phyloP scores from a whole-genome alignment of 306 rosid genomes.

The Prunus padus region DNA sequence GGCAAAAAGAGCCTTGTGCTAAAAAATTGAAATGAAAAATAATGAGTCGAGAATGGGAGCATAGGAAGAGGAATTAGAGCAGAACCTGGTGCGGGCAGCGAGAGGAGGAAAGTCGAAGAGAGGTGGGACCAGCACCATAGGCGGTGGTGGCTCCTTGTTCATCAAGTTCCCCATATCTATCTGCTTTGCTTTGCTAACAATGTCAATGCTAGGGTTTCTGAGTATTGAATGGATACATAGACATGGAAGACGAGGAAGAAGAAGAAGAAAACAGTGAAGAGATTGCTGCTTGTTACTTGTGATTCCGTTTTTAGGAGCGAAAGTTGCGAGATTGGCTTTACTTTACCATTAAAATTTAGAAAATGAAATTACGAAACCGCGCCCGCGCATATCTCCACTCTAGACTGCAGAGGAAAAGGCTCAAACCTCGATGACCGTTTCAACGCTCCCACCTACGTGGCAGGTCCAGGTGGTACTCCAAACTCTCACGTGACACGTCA shows the following conservation, averaged over 20 bases:
- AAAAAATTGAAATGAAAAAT: not conserved
- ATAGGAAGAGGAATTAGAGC: not conserved
- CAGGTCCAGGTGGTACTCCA: not conserved
- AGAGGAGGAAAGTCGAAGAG: slow-evolving; percentile 94
- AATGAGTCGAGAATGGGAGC: not conserved
- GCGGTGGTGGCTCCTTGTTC: slow-evolving; percentile 65
- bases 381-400: not conserved
- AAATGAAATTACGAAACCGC: not conserved
- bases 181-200: not conserved
- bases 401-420: not conserved
- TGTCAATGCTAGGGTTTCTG: slow-evolving; percentile 4
- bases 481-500: not conserved
- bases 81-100: slow-evolving; percentile 84
- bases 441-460: not conserved
- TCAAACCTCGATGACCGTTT: not conserved
- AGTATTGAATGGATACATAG: not conserved
- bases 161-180: slow-evolving; percentile 50
- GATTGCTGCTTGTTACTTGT: not conserved
- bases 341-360: not conserved
- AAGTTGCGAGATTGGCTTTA: not conserved
- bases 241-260: slow-evolving; percentile 5
- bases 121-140: slow-evolving; percentile 91
- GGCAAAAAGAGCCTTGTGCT: not conserved
- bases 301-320: not conserved
- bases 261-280: not conserved